Evolutionary conservation across 2,329 filamentous ascomycete genomes (phyloP), one percentile per base, ranked within the genome.

Genomic region (Apiospora malaysiana): DNA sequence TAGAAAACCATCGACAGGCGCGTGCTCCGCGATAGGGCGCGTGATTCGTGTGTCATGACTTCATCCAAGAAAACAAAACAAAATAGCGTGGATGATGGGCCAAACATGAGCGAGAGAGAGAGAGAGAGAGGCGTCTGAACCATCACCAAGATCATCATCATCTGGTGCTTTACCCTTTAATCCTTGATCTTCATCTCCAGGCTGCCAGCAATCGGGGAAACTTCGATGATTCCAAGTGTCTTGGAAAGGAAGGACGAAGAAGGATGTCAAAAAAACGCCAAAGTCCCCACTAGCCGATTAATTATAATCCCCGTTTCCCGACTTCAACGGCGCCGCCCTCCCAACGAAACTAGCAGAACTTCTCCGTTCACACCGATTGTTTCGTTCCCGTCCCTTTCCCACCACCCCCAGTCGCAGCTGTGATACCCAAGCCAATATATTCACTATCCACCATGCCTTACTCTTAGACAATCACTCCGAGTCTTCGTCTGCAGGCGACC

Each of bases 271-370:
- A 40, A 63, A 63, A 63, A 4, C n/a, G 21, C 10, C 42, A 45
- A 23, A 32, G 56, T 23, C 56, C 27, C 56, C 56, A 63, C 56
- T 40, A 63, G 51, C 51, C 32, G 51, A 27, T 59, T 63, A 3
- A 40, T 40, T 40, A 37, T 40, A 63, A 40, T 23, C 56, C 56
- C 56, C 56, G 56, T 63, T 63, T 63, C 56, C 56, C 56, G 56
- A 63, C 56, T 63, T 63, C 56, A 63, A 63, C 56, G 56, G 56
- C 56, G 56, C 56, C 27, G 56, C 32, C 56, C 21, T 63, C 21
- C 32, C 56, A 63, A 63, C 56, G 56, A 63, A 63, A 40, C 56
- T 40, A 63, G 56, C 56, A 63, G 32, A 63, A n/a, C 56, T 63
- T 23, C 21, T 40, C 56, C 56, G 56, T 37, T 63, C 56, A 63